Evolutionary conservation across 495 filamentous ascomycete genomes (phyloP).

Genomic region (Penicillium crystallinum): DNA sequence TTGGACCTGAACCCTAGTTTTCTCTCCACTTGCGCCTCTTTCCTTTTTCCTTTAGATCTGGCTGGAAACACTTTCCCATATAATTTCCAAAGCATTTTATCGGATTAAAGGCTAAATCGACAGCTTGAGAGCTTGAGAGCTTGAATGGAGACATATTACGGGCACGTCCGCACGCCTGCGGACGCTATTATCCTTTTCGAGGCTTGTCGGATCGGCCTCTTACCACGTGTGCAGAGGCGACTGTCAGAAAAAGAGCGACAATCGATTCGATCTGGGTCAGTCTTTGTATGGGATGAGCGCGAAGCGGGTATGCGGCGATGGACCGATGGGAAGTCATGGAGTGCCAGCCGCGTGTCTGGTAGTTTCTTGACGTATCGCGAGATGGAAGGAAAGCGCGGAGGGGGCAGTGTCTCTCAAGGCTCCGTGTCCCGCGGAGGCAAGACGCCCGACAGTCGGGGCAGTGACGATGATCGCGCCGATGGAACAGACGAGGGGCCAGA

Average conservation of each 20-base stretch:
- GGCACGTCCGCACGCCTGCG: slow-evolving; percentile 81
- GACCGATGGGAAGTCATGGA: slow-evolving; percentile 99
- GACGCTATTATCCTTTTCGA: slow-evolving; percentile 98
- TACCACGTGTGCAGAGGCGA: slow-evolving; percentile 87
- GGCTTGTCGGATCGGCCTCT: slow-evolving; percentile 82
- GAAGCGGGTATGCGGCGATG: slow-evolving; percentile 97
- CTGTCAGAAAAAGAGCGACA: slow-evolving; percentile 97
- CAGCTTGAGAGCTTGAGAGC: slow-evolving; percentile 25
- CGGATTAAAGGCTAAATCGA: too few species aligned
- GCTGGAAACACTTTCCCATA: not conserved
- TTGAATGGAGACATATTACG: slow-evolving; percentile 93
- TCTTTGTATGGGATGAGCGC: slow-evolving; percentile 98
- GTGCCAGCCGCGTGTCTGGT: slow-evolving; percentile 91
- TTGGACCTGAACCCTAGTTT: slow-evolving; percentile 14
- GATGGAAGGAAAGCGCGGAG: slow-evolving; percentile 93
- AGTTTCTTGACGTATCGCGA: slow-evolving; percentile 97
- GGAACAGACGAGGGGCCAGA: slow-evolving; percentile 80
- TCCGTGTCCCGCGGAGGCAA: slow-evolving; percentile 58
- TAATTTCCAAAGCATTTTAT: too few species aligned
- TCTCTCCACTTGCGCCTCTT: slow-evolving; percentile 15
- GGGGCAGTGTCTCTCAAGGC: slow-evolving; percentile 52
- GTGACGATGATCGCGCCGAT: slow-evolving; percentile 70
- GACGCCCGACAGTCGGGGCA: slow-evolving; percentile 76
- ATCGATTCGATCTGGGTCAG: slow-evolving; percentile 88
- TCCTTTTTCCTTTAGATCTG: slow-evolving; percentile 6